These are phyloP conservation scores for Sporothrix phasma DNA, from an alignment of 2,329 filamentous ascomycete genomes.

Conservation along the genomic window DNA sequence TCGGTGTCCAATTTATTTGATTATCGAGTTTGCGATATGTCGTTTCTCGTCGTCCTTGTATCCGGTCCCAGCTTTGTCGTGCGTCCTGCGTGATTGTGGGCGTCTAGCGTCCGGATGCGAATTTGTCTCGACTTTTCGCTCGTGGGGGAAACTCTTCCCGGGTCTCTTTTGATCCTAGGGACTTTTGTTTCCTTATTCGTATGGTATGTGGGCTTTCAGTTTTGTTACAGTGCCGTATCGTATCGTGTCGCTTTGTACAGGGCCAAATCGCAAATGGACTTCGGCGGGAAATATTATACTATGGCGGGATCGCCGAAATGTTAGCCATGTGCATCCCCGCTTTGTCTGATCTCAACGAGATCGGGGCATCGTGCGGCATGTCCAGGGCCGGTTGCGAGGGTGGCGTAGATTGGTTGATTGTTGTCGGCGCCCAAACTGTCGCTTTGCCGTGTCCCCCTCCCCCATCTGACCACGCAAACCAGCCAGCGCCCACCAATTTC, in stretches of 20 bases:
- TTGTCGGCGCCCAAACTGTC: neutral
- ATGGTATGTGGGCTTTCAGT: conserved; percentile 11
- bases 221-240: conserved; percentile 20
- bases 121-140: neutral
- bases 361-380: neutral
- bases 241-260: conserved; percentile 18
- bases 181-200: conserved; percentile 13
- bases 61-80: neutral
- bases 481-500: neutral
- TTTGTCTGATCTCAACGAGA: neutral
- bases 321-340: neutral
- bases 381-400: neutral
- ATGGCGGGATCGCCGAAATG: neutral
- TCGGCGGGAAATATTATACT: conserved; percentile 15
- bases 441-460: too few species aligned
- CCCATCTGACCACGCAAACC: neutral
- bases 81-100: neutral
- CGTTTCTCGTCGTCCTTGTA: neutral
- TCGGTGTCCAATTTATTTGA: neutral
- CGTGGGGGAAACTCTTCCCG: too few species aligned
- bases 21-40: neutral
- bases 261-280: conserved; percentile 10
- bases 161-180: neutral
- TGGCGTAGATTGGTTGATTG: neutral
- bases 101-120: neutral